phyloP scores from a whole-genome alignment of 1,284 basidiomycete genomes.

The Uromyces viciae-fabae region DNA sequence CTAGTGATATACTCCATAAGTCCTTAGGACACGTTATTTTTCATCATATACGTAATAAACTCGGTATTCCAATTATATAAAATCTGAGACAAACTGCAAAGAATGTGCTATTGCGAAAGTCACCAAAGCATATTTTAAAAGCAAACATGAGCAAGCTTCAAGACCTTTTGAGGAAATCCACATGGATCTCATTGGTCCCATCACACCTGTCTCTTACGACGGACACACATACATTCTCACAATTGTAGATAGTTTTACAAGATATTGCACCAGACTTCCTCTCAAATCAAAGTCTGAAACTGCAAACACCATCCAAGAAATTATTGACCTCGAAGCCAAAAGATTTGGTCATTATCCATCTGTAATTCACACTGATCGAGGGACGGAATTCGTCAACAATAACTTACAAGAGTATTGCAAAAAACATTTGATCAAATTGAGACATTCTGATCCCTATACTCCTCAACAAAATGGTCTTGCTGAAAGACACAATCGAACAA shows the following conservation, averaged over 20 bases:
- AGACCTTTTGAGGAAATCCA: constrained; percentile 15
- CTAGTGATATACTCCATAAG: not conserved
- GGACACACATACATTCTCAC: not conserved
- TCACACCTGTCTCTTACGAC: not conserved
- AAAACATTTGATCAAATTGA: no score
- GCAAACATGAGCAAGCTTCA: no score
- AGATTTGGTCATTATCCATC: not conserved
- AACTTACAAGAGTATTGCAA: no score
- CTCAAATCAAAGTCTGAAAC: not conserved
- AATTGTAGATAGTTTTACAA: not conserved
- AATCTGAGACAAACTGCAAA: not conserved
- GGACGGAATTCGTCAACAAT: no score
- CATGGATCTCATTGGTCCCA: not conserved
- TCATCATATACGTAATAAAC: not conserved
- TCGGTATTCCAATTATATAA: not conserved
- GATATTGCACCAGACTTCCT: not conserved
- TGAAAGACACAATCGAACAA: no score
- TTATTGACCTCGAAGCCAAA: not conserved
- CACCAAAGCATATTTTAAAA: no score
- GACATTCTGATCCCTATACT: no score
- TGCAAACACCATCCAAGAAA: not conserved
- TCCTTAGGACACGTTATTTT: not conserved
- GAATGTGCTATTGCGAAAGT: not conserved
- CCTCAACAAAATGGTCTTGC: no score
- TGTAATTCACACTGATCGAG: no score